These are phyloP conservation scores for Pseudodiploospora longispora DNA, from an alignment of 2,329 filamentous ascomycete species.

Conservation along the genomic window DNA sequence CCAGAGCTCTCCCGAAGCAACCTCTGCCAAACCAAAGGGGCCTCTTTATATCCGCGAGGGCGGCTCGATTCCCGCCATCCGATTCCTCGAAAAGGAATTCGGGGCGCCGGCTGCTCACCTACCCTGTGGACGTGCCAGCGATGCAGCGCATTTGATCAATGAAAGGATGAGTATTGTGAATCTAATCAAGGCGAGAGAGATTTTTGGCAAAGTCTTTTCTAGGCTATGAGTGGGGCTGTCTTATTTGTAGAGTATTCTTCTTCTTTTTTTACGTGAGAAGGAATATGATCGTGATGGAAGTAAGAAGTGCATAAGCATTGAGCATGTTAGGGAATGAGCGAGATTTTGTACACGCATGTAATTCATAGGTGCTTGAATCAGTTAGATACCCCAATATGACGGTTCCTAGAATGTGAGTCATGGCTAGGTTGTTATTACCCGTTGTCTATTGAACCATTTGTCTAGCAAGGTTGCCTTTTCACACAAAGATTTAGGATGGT, in stretches of 20 bases:
- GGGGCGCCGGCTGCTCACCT: conserved; percentile 83
- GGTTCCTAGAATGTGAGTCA: too few relatives aligned
- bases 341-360: too few relatives aligned
- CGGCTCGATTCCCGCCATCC: conserved; percentile 87
- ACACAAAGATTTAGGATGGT: too few relatives aligned
- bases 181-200: conserved; percentile 82
- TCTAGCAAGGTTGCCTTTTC: too few relatives aligned
- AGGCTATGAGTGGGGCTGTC: conserved; percentile 40
- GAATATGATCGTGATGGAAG: too few relatives aligned
- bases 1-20: conserved; percentile 12
- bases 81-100: conserved; percentile 93
- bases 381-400: too few relatives aligned
- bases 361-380: too few relatives aligned
- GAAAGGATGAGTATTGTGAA: conserved; percentile 86
- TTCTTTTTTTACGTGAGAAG: not conserved
- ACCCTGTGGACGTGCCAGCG: conserved; percentile 90
- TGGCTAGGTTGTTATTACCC: too few relatives aligned
- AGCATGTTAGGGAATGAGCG: too few relatives aligned
- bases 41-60: conserved; percentile 94
- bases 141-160: conserved; percentile 90
- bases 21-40: conserved; percentile 36
- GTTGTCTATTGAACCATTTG: too few relatives aligned
- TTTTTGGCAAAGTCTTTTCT: conserved; percentile 79
- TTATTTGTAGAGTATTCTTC: not conserved
- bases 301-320: too few relatives aligned